A percentile compares a stretch with the other conserved stretches of the same genome.
Evolutionary conservation across 768 basidiomycete species (phyloP).

Genomic region (Gloeophyllum trabeum): DNA sequence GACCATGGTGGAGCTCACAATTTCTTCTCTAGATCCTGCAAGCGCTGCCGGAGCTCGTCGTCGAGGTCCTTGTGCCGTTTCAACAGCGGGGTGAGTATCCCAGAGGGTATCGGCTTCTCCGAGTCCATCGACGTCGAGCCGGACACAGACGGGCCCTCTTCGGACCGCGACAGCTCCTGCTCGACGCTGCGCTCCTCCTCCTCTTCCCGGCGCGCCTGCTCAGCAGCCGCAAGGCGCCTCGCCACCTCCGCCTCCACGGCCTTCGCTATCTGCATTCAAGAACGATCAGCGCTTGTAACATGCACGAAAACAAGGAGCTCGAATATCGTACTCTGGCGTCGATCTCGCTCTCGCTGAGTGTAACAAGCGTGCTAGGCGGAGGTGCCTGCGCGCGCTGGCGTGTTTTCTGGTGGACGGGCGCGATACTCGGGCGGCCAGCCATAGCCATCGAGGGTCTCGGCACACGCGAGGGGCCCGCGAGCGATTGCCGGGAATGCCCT

Average conservation of each 20-base stretch:
- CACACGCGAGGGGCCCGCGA: conserved; percentile 8
- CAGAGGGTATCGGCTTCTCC: conserved; percentile 24
- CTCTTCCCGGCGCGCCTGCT: conserved; percentile 15
- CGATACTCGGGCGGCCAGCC: conserved; percentile 3
- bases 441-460: conserved; percentile 6
- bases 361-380: conserved; percentile 7
- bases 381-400: conserved; percentile 3
- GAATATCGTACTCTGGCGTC: conserved; percentile 49
- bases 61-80: conserved; percentile 61
- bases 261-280: conserved; percentile 65
- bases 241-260: conserved; percentile 70
- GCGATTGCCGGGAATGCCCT: neutral
- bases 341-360: conserved; percentile 59
- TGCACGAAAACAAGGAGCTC: too few species aligned
- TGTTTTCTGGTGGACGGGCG: conserved; percentile 7
- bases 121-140: neutral
- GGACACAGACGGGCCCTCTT: neutral
- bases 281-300: too few species aligned
- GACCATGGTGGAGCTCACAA: conserved; percentile 35
- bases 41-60: conserved; percentile 48
- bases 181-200: conserved; percentile 10
- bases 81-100: conserved; percentile 49
- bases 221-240: conserved; percentile 38
- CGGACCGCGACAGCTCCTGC: conserved; percentile 1
- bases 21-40: conserved; percentile 62